A percentile compares a stretch with the other conserved stretches of the same genome.
These are phyloP conservation scores for Penicillium sp. DNA, from an alignment of 2,329 filamentous ascomycete species.

Conservation along the genomic window DNA sequence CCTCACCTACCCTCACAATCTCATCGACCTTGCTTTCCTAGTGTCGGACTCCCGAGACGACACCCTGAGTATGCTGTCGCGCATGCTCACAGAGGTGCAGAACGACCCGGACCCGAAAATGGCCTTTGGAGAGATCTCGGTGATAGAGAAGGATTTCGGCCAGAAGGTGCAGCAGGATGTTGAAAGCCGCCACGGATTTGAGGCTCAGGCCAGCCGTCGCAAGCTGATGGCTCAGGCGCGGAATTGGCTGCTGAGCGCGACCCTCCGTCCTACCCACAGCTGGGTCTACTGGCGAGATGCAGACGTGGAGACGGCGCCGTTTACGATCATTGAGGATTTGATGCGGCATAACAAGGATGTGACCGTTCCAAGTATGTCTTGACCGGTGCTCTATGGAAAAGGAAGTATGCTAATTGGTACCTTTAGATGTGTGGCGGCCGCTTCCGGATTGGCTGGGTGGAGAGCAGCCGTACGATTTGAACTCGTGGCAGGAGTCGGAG, in stretches of 20 bases:
- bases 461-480: conserved; percentile 96
- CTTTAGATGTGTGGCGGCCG: conserved; percentile 89
- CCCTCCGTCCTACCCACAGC: conserved; percentile 87
- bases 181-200: conserved; percentile 94
- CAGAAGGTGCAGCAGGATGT: conserved; percentile 98
- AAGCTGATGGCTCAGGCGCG: conserved; percentile 97
- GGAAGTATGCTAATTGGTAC: conserved; percentile 15
- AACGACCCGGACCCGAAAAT: conserved; percentile 71
- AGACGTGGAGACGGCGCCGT: conserved; percentile 94
- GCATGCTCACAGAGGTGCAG: conserved; percentile 74
- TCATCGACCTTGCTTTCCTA: conserved; percentile 93
- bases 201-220: conserved; percentile 84
- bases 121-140: conserved; percentile 91
- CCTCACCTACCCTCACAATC: conserved; percentile 92
- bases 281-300: conserved; percentile 99
- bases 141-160: conserved; percentile 98
- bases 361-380: conserved; percentile 85
- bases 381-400: neutral
- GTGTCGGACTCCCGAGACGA: conserved; percentile 96
- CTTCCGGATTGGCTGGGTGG: conserved; percentile 97
- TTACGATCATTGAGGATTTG: conserved; percentile 92
- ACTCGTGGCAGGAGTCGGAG: conserved; percentile 99
- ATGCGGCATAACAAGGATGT: conserved; percentile 99
- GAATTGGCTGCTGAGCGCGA: conserved; percentile 94
- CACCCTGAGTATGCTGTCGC: conserved; percentile 70